A percentile compares a stretch with the other conserved stretches of the same genome.
Conservation (phyloP, 208 protist species). For the Tritrichomonas musculus region DNA sequence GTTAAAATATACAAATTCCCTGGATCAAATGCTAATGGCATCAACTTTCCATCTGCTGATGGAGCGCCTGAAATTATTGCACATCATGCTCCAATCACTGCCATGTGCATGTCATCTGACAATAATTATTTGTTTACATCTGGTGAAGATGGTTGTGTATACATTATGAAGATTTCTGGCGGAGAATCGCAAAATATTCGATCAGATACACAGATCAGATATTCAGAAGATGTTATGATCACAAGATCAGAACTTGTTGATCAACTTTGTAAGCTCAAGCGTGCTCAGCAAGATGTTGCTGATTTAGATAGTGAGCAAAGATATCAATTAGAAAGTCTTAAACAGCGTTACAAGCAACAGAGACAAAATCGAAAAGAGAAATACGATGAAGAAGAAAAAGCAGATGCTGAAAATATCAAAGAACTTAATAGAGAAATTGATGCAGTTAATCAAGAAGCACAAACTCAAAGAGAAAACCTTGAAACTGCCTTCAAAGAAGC, state of each 20-base stretch:
- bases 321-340: neutral
- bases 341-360: neutral
- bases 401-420: neutral
- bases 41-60: neutral
- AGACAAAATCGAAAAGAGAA: neutral
- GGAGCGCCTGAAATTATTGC: neutral
- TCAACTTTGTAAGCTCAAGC: neutral
- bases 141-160: constrained; percentile 18
- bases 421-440: neutral
- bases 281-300: neutral
- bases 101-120: neutral
- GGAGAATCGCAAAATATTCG: neutral
- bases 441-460: neutral
- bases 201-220: neutral
- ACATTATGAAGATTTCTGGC: neutral
- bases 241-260: neutral
- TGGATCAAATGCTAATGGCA: neutral
- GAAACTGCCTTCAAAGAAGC: neutral
- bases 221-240: neutral
- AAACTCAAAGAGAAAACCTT: neutral
- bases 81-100: neutral
- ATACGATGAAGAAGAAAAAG: neutral
- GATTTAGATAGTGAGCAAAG: neutral
- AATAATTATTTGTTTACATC: constrained; percentile 6
- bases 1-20: neutral